Base-by-base conservation (phyloP, 164 flowering plant species). In the Magnolia sinica region DNA sequence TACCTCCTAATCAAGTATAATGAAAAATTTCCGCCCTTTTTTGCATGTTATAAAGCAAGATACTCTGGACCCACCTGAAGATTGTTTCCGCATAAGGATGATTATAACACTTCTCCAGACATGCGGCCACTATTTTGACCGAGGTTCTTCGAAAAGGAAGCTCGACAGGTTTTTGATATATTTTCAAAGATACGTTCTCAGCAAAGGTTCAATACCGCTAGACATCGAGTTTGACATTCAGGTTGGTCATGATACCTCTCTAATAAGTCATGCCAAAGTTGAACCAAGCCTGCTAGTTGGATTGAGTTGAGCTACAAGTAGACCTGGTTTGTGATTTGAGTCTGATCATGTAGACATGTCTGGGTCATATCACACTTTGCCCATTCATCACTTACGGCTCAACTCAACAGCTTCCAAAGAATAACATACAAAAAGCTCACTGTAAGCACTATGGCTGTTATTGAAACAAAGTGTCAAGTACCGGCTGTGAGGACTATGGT, bases 201-300 rank as follows among this genome's bases (percentile, higher is more conserved):
- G 91, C 90, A 96, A 96, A 88, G 96, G 97, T 71, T 83, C 87
- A 73, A 81, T 94, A 20, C 99, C 99, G 2, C 81, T 96, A 64
- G 99, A 96, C 84, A 83, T 96, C 78, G 99, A 96, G 81, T 96
- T 96, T 83, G 99, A 96, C 84, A 84, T 96, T 76, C 99, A 96
- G 99, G 99, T 93, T 63, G 78, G 95, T 85, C 18, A 19, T 72
- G 37, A 72, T 70, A 22, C 50, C 66, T 71, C 14, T n/a, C 51
- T 22, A 0, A 64, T 5, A n/a, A 64, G 68, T 19, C 7, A 37
- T 37, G 45, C 45, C 45, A 37, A 37, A 37, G 45, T 37, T 37
- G 45, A 37, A 37, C 45, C 45, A 37, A 37, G 45, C 7, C 45
- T 0, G 7, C 45, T 5, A 37, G 45, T 37, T 37, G 45, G 45